Evolutionary conservation across 164 flowering plant genomes (phyloP).

Genomic region (Magnolia kwangsiensis): DNA sequence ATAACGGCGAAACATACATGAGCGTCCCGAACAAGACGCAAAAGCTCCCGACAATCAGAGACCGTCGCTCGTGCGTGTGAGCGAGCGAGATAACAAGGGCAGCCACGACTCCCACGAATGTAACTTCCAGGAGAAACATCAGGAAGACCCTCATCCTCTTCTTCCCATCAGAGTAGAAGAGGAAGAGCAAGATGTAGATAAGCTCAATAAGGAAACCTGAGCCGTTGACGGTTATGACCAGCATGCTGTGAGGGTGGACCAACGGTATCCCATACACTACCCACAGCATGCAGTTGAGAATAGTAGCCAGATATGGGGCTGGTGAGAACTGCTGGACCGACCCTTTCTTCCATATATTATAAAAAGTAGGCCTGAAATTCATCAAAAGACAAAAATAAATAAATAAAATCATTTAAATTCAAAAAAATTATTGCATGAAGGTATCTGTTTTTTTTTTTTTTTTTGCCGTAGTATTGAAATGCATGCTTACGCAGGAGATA

Average conservation of each 20-base stretch:
- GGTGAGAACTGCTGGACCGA: conserved; percentile 81
- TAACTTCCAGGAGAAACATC: conserved; percentile 31
- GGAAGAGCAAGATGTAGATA: conserved; percentile 44
- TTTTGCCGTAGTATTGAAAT: no score
- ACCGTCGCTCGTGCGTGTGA: conserved; percentile 35
- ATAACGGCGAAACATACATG: conserved; percentile 71
- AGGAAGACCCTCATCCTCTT: conserved; percentile 36
- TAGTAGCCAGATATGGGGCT: conserved; percentile 65
- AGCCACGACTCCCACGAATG: conserved; percentile 27
- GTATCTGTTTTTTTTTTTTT: no score
- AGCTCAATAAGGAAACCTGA: conserved; percentile 58
- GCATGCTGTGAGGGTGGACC: conserved; percentile 61
- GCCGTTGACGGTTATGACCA: conserved; percentile 65
- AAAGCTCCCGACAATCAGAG: conserved; percentile 44
- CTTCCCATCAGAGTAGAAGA: conserved; percentile 37
- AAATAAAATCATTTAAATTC: not conserved
- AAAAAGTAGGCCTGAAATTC: conserved; percentile 70
- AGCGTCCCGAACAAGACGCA: conserved; percentile 44
- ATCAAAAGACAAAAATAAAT: not conserved
- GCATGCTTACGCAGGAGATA: conserved; percentile 54
- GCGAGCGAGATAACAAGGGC: conserved; percentile 37
- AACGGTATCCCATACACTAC: conserved; percentile 70
- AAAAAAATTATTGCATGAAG: not conserved
- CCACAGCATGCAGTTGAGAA: conserved; percentile 78
- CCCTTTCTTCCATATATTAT: conserved; percentile 62